Base-by-base conservation (phyloP, 2,329 filamentous ascomycete genomes). In the Diaporthe vaccinii region DNA sequence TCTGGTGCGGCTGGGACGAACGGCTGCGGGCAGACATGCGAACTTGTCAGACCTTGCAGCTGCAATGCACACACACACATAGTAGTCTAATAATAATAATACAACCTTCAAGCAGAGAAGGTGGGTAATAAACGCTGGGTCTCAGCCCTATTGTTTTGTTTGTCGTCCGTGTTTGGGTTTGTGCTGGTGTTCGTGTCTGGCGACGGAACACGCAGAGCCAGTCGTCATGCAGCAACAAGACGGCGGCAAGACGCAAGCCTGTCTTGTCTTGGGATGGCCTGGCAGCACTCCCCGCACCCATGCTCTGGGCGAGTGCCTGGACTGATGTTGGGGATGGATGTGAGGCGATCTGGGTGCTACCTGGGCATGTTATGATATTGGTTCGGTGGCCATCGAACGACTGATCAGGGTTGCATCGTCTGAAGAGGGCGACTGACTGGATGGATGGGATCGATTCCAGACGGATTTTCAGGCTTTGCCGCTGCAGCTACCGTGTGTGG, bases 1-100 rank as follows among this genome's bases (percentile, higher is more conserved):
- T 67, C 39, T 22, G n/a, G 62, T 53, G 65, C 65, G 65, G 65
- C 49, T 69, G 65, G 49, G 49, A 69, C 28, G 65, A 69, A 69
- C 65, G 34, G 46, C n/a, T 55, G 34, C 34, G 3, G 34, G 15
- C 46, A 53, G 65, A 39, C 49, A 53, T 69, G 65, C 65, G 65
- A 69, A 69, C 65, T n/a, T 39, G 49, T 53, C 65, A 68, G 49
- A 53, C 15, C 17, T 15, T 53, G 62, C 62, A 51, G 46, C 62
- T 68, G 62, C 46, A 53, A 34, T 68, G 31, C 22, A 39, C 62
- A 51, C 46, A 46, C 34, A 25, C 44, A 44, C 34, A 20, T 20
- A 39, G 10, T 20, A 67, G 61, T 49, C 49, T 51, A 22, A 49
- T n/a, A 25, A 51, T n/a, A 51, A 39, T 39, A 39, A 39, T 39